phyloP scores from a whole-genome alignment of 2,329 filamentous ascomycete species.

The Paraphaeosphaeria minitans region DNA sequence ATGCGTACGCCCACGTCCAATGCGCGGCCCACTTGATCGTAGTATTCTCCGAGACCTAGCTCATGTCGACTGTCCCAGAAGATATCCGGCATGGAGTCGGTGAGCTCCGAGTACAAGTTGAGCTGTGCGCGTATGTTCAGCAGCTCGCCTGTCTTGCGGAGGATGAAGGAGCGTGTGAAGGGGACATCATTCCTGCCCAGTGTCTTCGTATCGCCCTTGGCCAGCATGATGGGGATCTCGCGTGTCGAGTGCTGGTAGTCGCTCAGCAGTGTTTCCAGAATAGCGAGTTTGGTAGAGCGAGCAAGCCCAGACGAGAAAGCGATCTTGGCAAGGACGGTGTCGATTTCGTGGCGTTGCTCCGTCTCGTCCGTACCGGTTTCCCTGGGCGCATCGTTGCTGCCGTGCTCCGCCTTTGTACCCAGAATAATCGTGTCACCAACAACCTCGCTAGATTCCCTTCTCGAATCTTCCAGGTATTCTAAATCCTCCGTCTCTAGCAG shows the following conservation, averaged over 20 bases:
- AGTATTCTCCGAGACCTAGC: constrained; percentile 89
- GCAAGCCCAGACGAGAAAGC: constrained; percentile 95
- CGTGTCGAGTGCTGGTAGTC: constrained; percentile 88
- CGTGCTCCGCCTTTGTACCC: constrained; percentile 66
- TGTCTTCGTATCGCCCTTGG: constrained; percentile 66
- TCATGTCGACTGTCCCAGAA: constrained; percentile 95
- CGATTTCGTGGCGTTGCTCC: constrained; percentile 50
- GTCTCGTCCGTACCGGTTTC: constrained; percentile 18
- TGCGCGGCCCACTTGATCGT: constrained; percentile 87
- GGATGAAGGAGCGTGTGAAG: constrained; percentile 76
- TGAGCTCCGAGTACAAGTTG: constrained; percentile 96
- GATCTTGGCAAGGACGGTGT: constrained; percentile 84
- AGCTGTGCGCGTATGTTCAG: constrained; percentile 87
- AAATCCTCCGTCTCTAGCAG: constrained; percentile 86
- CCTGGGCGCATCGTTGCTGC: constrained; percentile 51
- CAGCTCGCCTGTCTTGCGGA: constrained; percentile 92
- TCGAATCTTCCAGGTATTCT: constrained; percentile 79
- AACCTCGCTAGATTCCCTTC: constrained; percentile 75
- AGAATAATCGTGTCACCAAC: constrained; percentile 88
- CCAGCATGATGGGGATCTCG: constrained; percentile 78
- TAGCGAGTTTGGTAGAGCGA: constrained; percentile 89
- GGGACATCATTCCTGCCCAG: constrained; percentile 31
- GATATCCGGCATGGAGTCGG: constrained; percentile 90
- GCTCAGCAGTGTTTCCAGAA: constrained; percentile 81
- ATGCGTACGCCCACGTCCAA: constrained; percentile 92